Conservation (phyloP, 2,329 filamentous ascomycete genomes). For the Tricladium varicosporioides region DNA sequence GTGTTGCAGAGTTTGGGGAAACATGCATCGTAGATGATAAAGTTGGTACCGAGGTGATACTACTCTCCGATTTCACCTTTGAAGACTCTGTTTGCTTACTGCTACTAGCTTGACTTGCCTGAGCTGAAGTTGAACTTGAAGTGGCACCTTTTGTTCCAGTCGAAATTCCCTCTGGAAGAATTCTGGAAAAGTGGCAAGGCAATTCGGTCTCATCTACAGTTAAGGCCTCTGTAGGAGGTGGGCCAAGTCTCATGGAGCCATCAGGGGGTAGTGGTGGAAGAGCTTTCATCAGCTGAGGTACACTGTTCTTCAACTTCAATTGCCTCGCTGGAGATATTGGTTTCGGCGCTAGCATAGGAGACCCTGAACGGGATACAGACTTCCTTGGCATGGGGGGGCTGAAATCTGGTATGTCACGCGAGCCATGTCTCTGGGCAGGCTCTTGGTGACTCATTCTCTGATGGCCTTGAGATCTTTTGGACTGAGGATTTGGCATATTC, state of each 20-base stretch:
- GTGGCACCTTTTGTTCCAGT: background rate
- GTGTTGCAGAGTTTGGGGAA: background rate
- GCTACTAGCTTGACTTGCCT: background rate
- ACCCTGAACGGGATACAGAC: constrained; percentile 24
- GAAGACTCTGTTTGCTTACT: background rate
- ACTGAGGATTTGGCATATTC: constrained; percentile 2
- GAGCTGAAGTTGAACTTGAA: background rate
- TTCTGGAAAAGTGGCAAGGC: constrained; percentile 13
- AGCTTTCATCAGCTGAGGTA: constrained; percentile 36
- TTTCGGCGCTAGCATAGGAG: constrained; percentile 34
- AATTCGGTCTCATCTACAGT: constrained; percentile 3
- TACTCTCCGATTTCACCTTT: background rate
- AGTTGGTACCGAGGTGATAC: background rate
- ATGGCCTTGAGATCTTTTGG: constrained; percentile 9
- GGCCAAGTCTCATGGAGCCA: constrained; percentile 2
- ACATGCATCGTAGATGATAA: background rate
- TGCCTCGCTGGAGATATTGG: constrained; percentile 35
- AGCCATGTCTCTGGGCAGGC: background rate
- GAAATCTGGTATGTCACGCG: constrained; percentile 18
- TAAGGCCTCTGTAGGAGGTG: background rate
- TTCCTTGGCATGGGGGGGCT: constrained; percentile 23
- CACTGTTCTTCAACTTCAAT: constrained; percentile 34
- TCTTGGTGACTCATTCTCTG: constrained; percentile 8
- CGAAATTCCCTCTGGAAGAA: background rate
- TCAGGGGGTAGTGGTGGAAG: constrained; percentile 31